A percentile compares a stretch with the other conserved stretches of the same genome.
Conservation (phyloP, 768 basidiomycete genomes). For the Tylopilus sp. region DNA sequence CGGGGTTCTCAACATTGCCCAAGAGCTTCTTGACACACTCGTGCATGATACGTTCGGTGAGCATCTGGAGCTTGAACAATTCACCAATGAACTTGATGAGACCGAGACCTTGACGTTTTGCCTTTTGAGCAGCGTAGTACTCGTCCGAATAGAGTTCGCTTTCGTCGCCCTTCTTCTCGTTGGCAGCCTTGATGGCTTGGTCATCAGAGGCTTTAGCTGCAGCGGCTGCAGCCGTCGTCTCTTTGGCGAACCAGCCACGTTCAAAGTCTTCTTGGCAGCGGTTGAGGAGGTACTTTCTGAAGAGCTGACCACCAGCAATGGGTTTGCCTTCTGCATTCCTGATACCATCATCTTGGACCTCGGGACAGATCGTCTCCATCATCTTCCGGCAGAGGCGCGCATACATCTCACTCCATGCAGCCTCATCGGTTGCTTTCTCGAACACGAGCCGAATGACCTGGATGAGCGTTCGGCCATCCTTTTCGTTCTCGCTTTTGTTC, state of each 20-base stretch:
- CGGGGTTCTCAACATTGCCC: slow-evolving; percentile 89
- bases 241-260: slow-evolving; percentile 89
- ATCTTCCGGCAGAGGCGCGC: slow-evolving; percentile 92
- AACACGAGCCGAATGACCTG: slow-evolving; percentile 96
- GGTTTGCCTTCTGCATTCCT: slow-evolving; percentile 78
- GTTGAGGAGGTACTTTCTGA: slow-evolving; percentile 95
- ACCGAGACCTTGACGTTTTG: slow-evolving; percentile 95
- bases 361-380: slow-evolving; percentile 88
- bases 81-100: slow-evolving; percentile 98
- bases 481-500: slow-evolving; percentile 89
- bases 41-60: slow-evolving; percentile 97
- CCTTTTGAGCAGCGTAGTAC: slow-evolving; percentile 95
- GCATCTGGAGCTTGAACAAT: slow-evolving; percentile 98
- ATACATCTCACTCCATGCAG: slow-evolving; percentile 96
- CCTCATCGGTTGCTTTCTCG: slow-evolving; percentile 96
- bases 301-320: slow-evolving; percentile 90
- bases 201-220: slow-evolving; percentile 84
- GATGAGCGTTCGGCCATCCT: slow-evolving; percentile 89
- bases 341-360: slow-evolving; percentile 88
- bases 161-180: slow-evolving; percentile 55
- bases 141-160: slow-evolving; percentile 88
- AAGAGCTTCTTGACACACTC: slow-evolving; percentile 96
- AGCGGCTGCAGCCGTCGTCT: slow-evolving; percentile 82
- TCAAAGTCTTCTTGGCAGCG: slow-evolving; percentile 98
- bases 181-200: slow-evolving; percentile 68